Conservation (phyloP, 345 rosid species). For the Arabidopsis arenosa region DNA sequence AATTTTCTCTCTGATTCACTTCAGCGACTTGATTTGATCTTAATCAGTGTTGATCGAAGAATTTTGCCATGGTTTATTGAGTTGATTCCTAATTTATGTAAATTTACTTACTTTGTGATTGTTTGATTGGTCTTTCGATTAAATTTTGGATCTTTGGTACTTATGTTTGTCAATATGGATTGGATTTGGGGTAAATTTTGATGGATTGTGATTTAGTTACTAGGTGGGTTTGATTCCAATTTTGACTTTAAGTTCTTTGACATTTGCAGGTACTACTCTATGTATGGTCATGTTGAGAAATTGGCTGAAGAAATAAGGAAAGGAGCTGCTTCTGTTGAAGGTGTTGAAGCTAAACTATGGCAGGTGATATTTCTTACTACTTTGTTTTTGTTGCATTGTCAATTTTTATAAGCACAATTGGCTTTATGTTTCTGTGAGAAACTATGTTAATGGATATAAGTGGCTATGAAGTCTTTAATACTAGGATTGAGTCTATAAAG, state of each 20-base stretch:
- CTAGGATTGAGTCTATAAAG: neutral
- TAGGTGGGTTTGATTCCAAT: slow-evolving; percentile 20
- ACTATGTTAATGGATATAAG: neutral
- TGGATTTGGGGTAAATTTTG: neutral
- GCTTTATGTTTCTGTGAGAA: neutral
- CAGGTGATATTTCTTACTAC: slow-evolving; percentile 57
- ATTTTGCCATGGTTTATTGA: neutral
- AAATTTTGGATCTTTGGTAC: neutral
- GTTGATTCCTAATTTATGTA: neutral
- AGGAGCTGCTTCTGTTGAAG: slow-evolving; percentile 94
- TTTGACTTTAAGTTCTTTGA: slow-evolving; percentile 20
- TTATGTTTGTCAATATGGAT: neutral
- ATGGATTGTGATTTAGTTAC: neutral
- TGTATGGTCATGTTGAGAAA: slow-evolving; percentile 94
- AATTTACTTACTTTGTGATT: neutral
- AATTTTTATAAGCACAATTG: neutral
- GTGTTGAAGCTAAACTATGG: slow-evolving; percentile 94
- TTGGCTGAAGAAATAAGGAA: slow-evolving; percentile 92
- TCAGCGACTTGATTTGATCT: slow-evolving; percentile 8
- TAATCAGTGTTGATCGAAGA: neutral
- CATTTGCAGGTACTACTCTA: slow-evolving; percentile 81
- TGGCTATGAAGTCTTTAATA: neutral
- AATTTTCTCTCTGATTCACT: neutral
- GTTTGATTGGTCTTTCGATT: slow-evolving; percentile 6
- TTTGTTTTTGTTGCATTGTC: slow-evolving; percentile 18